Base-by-base conservation (phyloP, 805 yeast species). In the Wickerhamiella galacta region DNA sequence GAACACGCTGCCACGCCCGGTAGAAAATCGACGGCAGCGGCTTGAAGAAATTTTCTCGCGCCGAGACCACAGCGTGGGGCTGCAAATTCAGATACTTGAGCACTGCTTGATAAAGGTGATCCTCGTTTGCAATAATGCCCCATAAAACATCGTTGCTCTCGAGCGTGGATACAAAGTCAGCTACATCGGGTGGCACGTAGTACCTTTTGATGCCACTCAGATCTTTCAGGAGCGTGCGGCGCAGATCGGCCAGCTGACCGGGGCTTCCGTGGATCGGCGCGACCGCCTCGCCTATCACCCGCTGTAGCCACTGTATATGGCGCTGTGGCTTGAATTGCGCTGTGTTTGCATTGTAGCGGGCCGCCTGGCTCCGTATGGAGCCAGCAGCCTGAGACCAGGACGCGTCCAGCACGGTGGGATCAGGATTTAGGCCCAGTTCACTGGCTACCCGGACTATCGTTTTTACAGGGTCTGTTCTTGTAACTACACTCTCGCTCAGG, bases 61-160 rank as follows among this genome's bases (percentile, higher is more conserved):
- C 45, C 37, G 19, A 31, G 8, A 25, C 34, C 7, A 20, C 32
- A 9, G 27, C 15, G 16, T 20, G 28, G 3, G 48, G 48, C 24
- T 14, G 12, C 8, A 39, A 30, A 2, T 37, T 25, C 16, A 39
- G 35, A 2, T 4, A 18, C 15, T 39, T 33, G 17, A 49, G 37
- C 6, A 42, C 31, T 11, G 39, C 33, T 7, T 31, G 42, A 24
- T 44, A 43, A 21, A 39, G 28, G 16, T 44, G 48, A 7, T 46
- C 42, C 4, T 36, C 39, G 38, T 50, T 50, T 10, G 53, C 46
- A 9, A 50, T 33, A 11, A 50, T 34, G 1, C 54, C 54, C 52
- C 52, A 50, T 6, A 26, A 38, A 12, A 49, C 40, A 1, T 29
- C 38, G 11, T 31, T 28, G 1, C 32, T 27, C 2, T 39, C 30